phyloP scores from a whole-genome alignment of 345 rosid genomes.

The Corchorus olitorius region DNA sequence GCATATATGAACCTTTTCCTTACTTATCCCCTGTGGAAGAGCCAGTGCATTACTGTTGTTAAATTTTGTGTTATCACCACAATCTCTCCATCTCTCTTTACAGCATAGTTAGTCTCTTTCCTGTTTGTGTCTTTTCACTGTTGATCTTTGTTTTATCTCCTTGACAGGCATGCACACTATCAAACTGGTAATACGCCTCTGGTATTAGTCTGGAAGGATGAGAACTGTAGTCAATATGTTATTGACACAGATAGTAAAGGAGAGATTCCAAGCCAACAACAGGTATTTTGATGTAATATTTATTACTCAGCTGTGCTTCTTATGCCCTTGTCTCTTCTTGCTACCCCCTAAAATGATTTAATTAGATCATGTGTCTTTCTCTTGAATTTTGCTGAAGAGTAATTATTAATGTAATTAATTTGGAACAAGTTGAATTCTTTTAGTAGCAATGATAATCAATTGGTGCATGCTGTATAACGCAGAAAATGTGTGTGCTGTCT shows the following conservation, averaged over 20 bases:
- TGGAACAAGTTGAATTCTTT: neutral
- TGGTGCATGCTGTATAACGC: neutral
- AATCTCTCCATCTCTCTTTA: neutral
- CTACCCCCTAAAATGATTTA: neutral
- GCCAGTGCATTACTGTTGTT: neutral
- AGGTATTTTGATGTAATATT: conserved; percentile 44
- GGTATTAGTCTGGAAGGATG: conserved; percentile 96
- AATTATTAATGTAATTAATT: neutral
- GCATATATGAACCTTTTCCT: neutral
- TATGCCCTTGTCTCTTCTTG: neutral
- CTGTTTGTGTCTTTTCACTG: neutral
- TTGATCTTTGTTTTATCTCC: conserved; percentile 21
- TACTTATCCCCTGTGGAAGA: neutral
- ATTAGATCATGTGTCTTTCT: neutral
- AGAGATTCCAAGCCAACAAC: conserved; percentile 70
- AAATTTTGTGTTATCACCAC: neutral
- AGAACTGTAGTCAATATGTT: conserved; percentile 86
- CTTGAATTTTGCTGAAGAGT: neutral
- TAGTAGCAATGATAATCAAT: no score
- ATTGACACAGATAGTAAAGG: conserved; percentile 94
- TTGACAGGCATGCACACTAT: conserved; percentile 81
- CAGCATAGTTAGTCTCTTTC: conserved; percentile 16
- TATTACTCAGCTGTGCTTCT: conserved; percentile 15
- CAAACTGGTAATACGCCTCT: conserved; percentile 91
- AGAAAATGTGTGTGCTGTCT: neutral